Conservation (phyloP, 306 rosid genomes). For the Inga laurina region DNA sequence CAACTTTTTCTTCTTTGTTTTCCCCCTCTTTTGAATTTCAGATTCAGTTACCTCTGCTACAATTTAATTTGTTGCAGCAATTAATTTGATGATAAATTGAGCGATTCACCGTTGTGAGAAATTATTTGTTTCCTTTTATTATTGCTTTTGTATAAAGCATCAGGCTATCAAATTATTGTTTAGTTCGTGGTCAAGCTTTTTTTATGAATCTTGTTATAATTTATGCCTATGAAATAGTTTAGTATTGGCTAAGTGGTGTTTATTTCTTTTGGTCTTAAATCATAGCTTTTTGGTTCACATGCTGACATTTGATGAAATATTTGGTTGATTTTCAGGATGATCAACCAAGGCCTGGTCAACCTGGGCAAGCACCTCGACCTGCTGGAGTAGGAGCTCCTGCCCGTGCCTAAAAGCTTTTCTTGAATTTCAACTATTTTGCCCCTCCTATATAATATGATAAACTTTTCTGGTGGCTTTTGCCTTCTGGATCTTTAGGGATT, state of each 20-base stretch:
- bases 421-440: background rate
- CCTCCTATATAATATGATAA: background rate
- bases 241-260: background rate
- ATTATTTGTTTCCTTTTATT: background rate
- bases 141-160: background rate
- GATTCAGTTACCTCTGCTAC: background rate
- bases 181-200: background rate
- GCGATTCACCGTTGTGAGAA: background rate
- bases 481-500: conserved; percentile 13
- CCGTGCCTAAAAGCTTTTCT: conserved; percentile 40
- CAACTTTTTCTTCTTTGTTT: background rate
- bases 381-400: conserved; percentile 52
- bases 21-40: background rate
- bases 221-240: background rate
- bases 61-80: background rate
- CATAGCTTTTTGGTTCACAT: background rate
- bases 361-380: conserved; percentile 73
- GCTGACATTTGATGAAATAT: background rate
- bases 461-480: background rate
- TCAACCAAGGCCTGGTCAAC: conserved; percentile 67
- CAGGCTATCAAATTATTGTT: background rate
- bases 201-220: background rate
- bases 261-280: background rate
- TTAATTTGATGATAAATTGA: background rate
- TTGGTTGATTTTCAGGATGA: conserved; percentile 56